Percentiles rank a stretch among this genome's conserved stretches.
Evolutionary conservation across 129 eudicot species (phyloP).

Genomic region (Chrysanthemum seticuspe): DNA sequence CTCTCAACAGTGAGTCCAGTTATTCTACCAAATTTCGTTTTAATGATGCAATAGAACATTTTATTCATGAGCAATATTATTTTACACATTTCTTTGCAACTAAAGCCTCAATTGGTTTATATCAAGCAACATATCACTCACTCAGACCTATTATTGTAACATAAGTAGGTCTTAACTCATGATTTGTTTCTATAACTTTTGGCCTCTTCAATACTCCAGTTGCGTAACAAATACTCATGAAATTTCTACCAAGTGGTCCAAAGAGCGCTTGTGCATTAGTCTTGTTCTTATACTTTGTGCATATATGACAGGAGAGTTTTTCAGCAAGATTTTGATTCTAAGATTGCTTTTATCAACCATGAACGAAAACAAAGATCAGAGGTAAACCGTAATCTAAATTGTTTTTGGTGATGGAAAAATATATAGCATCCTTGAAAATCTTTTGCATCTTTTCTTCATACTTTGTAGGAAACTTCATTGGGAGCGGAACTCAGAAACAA

Average conservation of each 20-base stretch:
- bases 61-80: not conserved
- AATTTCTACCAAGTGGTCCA: not conserved
- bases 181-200: too few relatives aligned
- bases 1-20: constrained; percentile 57
- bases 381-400: constrained; percentile 38
- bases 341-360: constrained; percentile 76
- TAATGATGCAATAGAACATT: not conserved
- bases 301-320: constrained; percentile 56
- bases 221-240: too few relatives aligned
- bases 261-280: not conserved
- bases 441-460: constrained; percentile 1
- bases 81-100: not conserved
- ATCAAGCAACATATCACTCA: not conserved
- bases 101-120: not conserved
- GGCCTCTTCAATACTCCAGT: too few relatives aligned
- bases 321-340: constrained; percentile 89
- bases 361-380: constrained; percentile 87
- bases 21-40: constrained; percentile 10
- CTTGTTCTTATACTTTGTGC: not conserved
- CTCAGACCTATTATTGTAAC: constrained; percentile 1
- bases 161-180: not conserved
- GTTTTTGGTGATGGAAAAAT: not conserved
- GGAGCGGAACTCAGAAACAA: constrained; percentile 63
- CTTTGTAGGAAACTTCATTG: constrained; percentile 52
- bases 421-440: not conserved